A percentile compares a stretch with the other conserved stretches of the same genome.
phyloP scores from a whole-genome alignment of 2,329 filamentous ascomycete species.

The Penicillium sp. region DNA sequence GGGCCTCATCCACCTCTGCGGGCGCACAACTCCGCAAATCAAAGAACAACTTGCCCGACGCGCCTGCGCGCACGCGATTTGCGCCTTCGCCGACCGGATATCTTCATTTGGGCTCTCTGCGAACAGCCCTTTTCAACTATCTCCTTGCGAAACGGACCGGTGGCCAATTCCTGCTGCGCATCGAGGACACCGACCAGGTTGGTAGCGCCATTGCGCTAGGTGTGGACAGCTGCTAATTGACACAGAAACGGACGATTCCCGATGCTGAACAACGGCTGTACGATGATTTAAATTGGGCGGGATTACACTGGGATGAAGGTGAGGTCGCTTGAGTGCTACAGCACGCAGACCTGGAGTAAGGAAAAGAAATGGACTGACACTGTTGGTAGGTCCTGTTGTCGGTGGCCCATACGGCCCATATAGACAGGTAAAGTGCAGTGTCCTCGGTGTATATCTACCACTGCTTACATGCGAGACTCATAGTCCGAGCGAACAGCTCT shows the following conservation, averaged over 20 bases:
- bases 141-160: conserved; percentile 81
- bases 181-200: conserved; percentile 95
- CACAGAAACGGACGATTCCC: conserved; percentile 70
- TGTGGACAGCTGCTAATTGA: conserved; percentile 27
- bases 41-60: conserved; percentile 43
- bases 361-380: conserved; percentile 6
- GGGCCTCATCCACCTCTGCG: conserved; percentile 30
- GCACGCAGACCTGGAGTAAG: neutral
- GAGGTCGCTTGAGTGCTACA: conserved; percentile 1
- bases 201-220: conserved; percentile 19
- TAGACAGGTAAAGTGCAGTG: conserved; percentile 57
- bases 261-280: conserved; percentile 75
- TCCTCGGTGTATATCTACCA: neutral
- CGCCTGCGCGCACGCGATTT: conserved; percentile 74
- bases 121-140: conserved; percentile 95
- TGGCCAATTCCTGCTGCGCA: conserved; percentile 82
- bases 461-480: neutral
- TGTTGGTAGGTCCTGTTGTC: conserved; percentile 63
- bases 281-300: conserved; percentile 80
- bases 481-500: conserved; percentile 73
- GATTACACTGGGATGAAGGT: conserved; percentile 91
- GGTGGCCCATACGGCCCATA: conserved; percentile 83
- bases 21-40: conserved; percentile 28
- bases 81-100: conserved; percentile 94
- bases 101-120: conserved; percentile 82